Evolutionary conservation across 225 moss, liverwort and hornwort species (phyloP).

Genomic region (Marchantia polymorpha): DNA sequence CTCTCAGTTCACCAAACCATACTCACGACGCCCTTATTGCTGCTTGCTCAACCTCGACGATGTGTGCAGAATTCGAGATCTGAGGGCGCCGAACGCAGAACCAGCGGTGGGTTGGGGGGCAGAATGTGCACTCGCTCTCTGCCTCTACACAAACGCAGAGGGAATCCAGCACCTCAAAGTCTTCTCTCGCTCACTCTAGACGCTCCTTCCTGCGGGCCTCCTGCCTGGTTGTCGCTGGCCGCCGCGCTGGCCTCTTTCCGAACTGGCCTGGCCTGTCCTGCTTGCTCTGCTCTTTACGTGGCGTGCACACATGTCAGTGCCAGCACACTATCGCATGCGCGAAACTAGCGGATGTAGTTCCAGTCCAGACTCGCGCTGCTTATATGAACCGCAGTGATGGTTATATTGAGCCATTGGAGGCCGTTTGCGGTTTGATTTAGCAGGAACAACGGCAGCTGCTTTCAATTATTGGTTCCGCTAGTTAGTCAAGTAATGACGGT

Average conservation of each 20-base stretch:
- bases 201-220: neutral
- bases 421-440: neutral
- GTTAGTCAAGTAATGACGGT: too few relatives aligned
- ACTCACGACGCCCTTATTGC: neutral
- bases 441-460: neutral
- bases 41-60: neutral
- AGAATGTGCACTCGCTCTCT: slow-evolving; percentile 6
- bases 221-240: neutral
- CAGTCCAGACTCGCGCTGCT: neutral
- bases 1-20: slow-evolving; percentile 3
- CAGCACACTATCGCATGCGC: neutral
- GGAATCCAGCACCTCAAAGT: slow-evolving; percentile 1
- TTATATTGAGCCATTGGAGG: too few relatives aligned
- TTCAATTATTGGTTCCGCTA: neutral
- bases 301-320: slow-evolving; percentile 16
- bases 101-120: neutral
- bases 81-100: neutral
- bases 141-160: slow-evolving; percentile 6
- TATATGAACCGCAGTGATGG: too few relatives aligned
- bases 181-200: neutral
- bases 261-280: neutral
- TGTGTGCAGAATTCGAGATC: neutral
- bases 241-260: slow-evolving; percentile 9
- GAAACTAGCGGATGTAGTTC: neutral
- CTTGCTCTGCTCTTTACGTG: slow-evolving; percentile 5